phyloP scores from a whole-genome alignment of 2,329 filamentous ascomycete genomes.

The Bipolaris gigantea region DNA sequence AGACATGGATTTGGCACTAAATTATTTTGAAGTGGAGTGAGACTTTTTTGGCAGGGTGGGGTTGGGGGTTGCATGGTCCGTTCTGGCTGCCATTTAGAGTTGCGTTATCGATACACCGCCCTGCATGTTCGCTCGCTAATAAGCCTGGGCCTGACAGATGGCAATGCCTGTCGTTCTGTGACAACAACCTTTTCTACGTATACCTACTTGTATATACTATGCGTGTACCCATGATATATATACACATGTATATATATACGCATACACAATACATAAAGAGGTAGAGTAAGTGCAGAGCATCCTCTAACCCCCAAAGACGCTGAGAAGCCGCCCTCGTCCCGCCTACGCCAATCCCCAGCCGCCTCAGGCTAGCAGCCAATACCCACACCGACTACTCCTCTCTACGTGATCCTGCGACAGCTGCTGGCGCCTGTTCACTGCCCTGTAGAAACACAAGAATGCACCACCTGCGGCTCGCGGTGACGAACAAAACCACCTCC shows the following conservation, averaged over 20 bases:
- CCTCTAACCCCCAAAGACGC: not conserved
- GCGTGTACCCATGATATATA: no score
- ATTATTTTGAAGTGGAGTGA: constrained; percentile 14
- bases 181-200: no score
- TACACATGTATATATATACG: no score
- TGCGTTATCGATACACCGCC: constrained; percentile 11
- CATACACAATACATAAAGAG: no score
- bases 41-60: constrained; percentile 10
- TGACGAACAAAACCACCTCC: not conserved
- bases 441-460: not conserved
- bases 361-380: not conserved
- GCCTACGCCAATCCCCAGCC: no score
- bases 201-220: no score
- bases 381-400: not conserved
- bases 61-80: not conserved
- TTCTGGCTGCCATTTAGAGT: constrained; percentile 2
- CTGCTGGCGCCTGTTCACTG: not conserved
- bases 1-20: constrained; percentile 5
- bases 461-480: constrained; percentile 8
- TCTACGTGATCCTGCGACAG: not conserved
- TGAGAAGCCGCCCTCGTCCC: not conserved
- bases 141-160: constrained; percentile 2
- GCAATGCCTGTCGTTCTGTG: constrained; percentile 1
- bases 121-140: constrained; percentile 12
- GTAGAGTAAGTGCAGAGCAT: not conserved